Evolutionary conservation across 1,284 basidiomycete species (phyloP), one percentile per base, ranked within the genome.

Genomic region (Puccinia triticina): DNA sequence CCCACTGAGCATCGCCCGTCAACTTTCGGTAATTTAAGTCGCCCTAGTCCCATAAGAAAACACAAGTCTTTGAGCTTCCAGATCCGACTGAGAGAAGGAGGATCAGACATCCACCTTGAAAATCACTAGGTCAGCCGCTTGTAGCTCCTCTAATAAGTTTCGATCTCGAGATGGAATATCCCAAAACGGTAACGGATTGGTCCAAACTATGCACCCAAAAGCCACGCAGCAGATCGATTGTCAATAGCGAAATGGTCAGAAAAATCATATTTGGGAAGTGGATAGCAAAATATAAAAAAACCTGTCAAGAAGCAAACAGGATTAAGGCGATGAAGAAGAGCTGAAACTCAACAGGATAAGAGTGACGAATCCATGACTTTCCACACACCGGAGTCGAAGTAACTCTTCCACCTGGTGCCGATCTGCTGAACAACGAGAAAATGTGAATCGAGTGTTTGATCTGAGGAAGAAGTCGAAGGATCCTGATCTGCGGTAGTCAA

Each of bases 1-100:
- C 93, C 96, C 96, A 99, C 85, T 90, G 89, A 23, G 94, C 90
- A 86, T 99, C 96, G 14, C 93, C 93, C 0, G 95, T 93, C 40
- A 99, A 90, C 86, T 94, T 97, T 83, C 84, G 81, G 83, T 82
- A 84, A 80, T 79, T 79, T 4, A 43, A 82, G 53, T 77, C 73
- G 43, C 85, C 82, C 80, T 43, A 61, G 40, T 34, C 23, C 37
- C 21, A 57, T 64, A 82, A 32, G 37, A 50, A 71, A 61, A 32
- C 1, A 29, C 11, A 46, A 66, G 14, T 29, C 2, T 1, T 50
- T 74, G 7, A 29, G 14, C 21, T n/a, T 46, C 37, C 40, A 5
- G 16, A 61, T 32, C 26, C 11, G 32, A 61, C n/a, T 61, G 43
- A 43, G 50, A 32, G 50, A 1, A 23, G 1, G n/a, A 73, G 48